These are phyloP conservation scores for Russula emetica DNA, from an alignment of 768 basidiomycete species.

Conservation along the genomic window DNA sequence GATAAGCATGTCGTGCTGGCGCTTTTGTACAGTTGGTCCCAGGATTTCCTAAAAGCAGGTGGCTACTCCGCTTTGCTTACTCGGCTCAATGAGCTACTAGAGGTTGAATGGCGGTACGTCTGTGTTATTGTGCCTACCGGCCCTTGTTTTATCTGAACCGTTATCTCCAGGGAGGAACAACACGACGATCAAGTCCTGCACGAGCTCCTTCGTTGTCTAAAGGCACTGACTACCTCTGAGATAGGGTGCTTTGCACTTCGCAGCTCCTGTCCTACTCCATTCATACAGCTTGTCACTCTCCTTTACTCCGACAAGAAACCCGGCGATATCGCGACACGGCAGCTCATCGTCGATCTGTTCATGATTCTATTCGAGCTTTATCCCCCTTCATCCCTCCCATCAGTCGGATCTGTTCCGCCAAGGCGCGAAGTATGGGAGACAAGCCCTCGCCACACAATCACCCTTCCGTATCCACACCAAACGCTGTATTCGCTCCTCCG, in stretches of 20 bases:
- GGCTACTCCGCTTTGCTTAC: slow-evolving; percentile 84
- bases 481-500: slow-evolving; percentile 71
- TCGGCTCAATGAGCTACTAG: slow-evolving; percentile 83
- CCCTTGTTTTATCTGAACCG: neutral
- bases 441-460: slow-evolving; percentile 49
- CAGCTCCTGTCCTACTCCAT: slow-evolving; percentile 85
- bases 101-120: slow-evolving; percentile 91
- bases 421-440: slow-evolving; percentile 31
- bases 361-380: slow-evolving; percentile 87
- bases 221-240: slow-evolving; percentile 85
- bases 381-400: slow-evolving; percentile 63
- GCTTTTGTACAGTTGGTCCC: slow-evolving; percentile 67
- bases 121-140: neutral
- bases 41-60: slow-evolving; percentile 75
- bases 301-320: slow-evolving; percentile 98
- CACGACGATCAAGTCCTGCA: slow-evolving; percentile 94
- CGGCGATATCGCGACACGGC: slow-evolving; percentile 85
- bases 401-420: slow-evolving; percentile 35
- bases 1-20: slow-evolving; percentile 8
- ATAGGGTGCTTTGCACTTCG: slow-evolving; percentile 88
- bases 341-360: slow-evolving; percentile 85
- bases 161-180: slow-evolving; percentile 79
- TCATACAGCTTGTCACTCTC: slow-evolving; percentile 73
- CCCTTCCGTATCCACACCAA: slow-evolving; percentile 69
- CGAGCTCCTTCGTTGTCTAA: slow-evolving; percentile 89